Conservation (phyloP, 2,329 filamentous ascomycete species). For the Aspergillus alliaceus region DNA sequence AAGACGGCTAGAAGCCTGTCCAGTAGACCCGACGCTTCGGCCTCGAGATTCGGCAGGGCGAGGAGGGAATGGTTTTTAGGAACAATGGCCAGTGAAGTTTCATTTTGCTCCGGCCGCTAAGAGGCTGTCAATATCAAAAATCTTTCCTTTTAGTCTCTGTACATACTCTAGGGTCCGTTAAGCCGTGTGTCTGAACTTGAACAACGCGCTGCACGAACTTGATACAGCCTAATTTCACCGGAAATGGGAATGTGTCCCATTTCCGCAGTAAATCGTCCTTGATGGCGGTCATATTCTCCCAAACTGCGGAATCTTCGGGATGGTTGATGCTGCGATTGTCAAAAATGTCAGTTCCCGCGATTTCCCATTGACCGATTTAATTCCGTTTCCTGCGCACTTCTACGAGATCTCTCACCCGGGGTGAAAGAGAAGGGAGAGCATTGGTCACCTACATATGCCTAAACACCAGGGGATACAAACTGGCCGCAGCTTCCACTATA, state of each 20-base stretch:
- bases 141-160: not conserved
- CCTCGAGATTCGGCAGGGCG: conserved; percentile 78
- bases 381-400: conserved; percentile 6
- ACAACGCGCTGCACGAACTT: conserved; percentile 96
- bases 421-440: conserved; percentile 24
- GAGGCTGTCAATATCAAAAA: conserved; percentile 10
- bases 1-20: conserved; percentile 83
- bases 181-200: conserved; percentile 83
- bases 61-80: conserved; percentile 80
- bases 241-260: conserved; percentile 77
- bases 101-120: conserved; percentile 70
- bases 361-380: not conserved
- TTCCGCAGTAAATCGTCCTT: conserved; percentile 85
- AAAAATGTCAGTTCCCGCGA: conserved; percentile 27
- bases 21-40: conserved; percentile 85
- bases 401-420: conserved; percentile 19
- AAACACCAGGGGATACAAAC: conserved; percentile 89
- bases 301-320: conserved; percentile 74
- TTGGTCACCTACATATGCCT: conserved; percentile 80
- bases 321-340: conserved; percentile 72
- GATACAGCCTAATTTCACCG: conserved; percentile 88
- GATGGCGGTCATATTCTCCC: conserved; percentile 85
- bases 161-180: conserved; percentile 79
- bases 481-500: conserved; percentile 83
- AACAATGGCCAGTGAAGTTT: conserved; percentile 84